phyloP scores from a whole-genome alignment of 768 basidiomycete species.

The Lactarius evosmus region DNA sequence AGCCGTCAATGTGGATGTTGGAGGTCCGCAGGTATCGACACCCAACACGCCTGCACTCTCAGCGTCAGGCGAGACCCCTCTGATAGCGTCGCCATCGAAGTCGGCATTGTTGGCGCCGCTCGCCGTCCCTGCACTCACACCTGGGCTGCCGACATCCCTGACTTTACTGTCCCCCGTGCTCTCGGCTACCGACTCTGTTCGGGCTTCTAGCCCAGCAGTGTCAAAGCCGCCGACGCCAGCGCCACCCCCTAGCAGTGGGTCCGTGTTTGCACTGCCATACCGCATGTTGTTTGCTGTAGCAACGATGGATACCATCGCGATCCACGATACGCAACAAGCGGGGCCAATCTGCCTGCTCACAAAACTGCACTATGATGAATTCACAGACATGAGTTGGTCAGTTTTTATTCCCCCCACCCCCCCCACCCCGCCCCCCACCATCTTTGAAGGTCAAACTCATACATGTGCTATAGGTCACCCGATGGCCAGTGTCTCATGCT shows the following conservation, averaged over 20 bases:
- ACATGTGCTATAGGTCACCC: constrained; percentile 65
- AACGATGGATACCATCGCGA: constrained; percentile 91
- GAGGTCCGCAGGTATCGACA: constrained; percentile 18
- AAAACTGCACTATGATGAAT: constrained; percentile 95
- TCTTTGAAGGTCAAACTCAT: background rate
- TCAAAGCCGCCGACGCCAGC: constrained; percentile 56
- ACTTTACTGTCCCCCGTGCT: constrained; percentile 49
- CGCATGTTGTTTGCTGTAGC: constrained; percentile 93
- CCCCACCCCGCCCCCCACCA: no score
- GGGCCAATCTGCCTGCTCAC: constrained; percentile 88
- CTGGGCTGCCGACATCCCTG: constrained; percentile 11
- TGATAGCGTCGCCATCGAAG: constrained; percentile 27
- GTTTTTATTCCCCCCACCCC: constrained; percentile 35
- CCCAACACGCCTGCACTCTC: constrained; percentile 22
- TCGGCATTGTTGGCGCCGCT: constrained; percentile 27
- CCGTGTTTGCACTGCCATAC: constrained; percentile 88
- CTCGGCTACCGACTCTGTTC: constrained; percentile 46
- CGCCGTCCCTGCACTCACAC: constrained; percentile 19
- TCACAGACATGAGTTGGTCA: constrained; percentile 95
- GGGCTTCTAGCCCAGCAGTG: constrained; percentile 30
- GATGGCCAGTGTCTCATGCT: constrained; percentile 93
- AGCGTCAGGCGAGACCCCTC: constrained; percentile 22
- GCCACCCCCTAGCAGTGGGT: constrained; percentile 42
- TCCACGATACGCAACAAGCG: constrained; percentile 97
- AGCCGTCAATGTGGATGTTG: constrained; percentile 54